Base-by-base conservation (phyloP, 305 asterid genomes). In the Solanum hybrid region DNA sequence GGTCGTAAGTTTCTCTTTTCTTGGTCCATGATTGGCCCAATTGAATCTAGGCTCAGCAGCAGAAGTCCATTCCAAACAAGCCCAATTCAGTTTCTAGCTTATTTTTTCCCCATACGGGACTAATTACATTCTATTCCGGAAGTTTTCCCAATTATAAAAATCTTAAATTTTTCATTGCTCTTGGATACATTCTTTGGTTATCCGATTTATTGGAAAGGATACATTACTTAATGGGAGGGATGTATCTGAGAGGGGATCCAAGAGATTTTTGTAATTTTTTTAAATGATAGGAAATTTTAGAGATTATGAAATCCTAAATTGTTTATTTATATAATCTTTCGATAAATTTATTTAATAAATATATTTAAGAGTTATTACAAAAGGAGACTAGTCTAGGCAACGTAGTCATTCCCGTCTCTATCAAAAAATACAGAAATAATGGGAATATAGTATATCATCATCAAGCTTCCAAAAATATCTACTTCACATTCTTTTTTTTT, bases 151-250 rank as follows among this genome's bases (percentile, higher is more conserved):
- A 57, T 57, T 57, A 6, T 2, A 57, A 57, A 57, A 57, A 57
- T 57, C 4, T 57, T 18, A 0, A 51, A 18, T 6, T 6, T 57
- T 57, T 57, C 10, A 57, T 57, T 57, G 2, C 35, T 33, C 35
- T 57, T 7, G 10, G 3, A 57, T 57, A 57, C n/a, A 57, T 18
- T 57, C 4, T 57, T 57, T 57, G 10, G n/a, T 18, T 18, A 18
- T 57, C n/a, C 1, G 11, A 57, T 57, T 5, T 1, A 57, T 57
- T 2, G n/a, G 2, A 57, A 57, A 18, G 0, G n/a, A 18, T 57
- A 57, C 69, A 18, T 6, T 57, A 18, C 2, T 57, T 57, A 18
- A 57, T 7, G 2, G 24, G 24, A 18, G n/a, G 1, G n/a, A 57
- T 57, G 24, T 57, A 57, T 57, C 4, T 24, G 11, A 18, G 4